Evolutionary conservation across 2,329 filamentous ascomycete genomes (phyloP), one percentile per base, ranked within the genome.

Genomic region (Waltergamsia citrina): DNA sequence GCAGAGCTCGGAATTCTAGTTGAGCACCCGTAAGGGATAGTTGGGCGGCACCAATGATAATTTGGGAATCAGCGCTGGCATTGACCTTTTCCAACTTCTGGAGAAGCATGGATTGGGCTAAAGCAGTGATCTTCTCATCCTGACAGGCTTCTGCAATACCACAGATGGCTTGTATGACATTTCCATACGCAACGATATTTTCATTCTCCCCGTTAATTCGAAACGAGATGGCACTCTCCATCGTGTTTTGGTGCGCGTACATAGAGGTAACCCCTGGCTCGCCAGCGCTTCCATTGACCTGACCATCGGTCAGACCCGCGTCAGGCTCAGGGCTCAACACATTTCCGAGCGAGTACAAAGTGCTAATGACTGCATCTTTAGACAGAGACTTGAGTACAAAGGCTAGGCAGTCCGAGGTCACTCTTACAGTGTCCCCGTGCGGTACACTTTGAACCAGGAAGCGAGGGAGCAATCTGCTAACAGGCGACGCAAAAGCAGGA

Each of bases 291-390:
- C 61, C 63, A 40, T 68, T 69, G 23, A 56, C 44, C 21, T 58
- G 54, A 5, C 70, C 70, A 43, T 80, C 76, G 21, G 65, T 63
- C 35, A 70, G 61, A 29, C 59, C 64, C 27, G 65, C 60, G 37
- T 73, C 74, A 11, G 69, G 67, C 30, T 74, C 77, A 5, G 86
- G 80, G 46, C 87, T 95, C 11, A 98, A 68, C 4, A 94, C 82
- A 52, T 98, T 98, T 15, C 92, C 92, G n/a, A 98, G 69, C 1
- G 87, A 92, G 59, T 98, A 98, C 8, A 98, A 66, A 1, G 88
- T 96, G 5, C 88, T 94, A 44, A 98, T 96, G 23, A 94, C 74
- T 23, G 87, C 81, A 62, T 98, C 92, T 47, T 94, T 84, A 2
- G 92, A 94, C 10, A 96, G 69, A 47, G 81, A 70, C 44, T 80